Evolutionary conservation across 2,329 filamentous ascomycete genomes (phyloP), one percentile per base, ranked within the genome.

Genomic region (Colletotrichum sojae): DNA sequence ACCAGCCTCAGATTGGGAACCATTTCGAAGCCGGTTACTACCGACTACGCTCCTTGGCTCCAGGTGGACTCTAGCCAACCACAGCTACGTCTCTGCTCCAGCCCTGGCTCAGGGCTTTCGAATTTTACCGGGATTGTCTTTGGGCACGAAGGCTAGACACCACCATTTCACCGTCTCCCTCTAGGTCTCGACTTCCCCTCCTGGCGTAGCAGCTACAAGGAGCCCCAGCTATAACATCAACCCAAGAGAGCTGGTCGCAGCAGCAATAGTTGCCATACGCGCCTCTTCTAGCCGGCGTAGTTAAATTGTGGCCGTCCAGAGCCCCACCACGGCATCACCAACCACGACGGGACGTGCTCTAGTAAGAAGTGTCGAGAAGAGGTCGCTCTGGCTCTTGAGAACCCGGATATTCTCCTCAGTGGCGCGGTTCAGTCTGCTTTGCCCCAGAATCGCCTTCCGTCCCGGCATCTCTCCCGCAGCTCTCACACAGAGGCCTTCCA

Each of bases 241-340:
- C 65, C 43, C 45, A 22, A 27, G 31, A 49, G 36, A 53, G 59
- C 51, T 55, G 59, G 65, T 71, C 55, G 60, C 59, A 49, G 65
- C 40, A 55, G 43, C 43, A 49, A 40, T 36, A 53, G 54, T 43
- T 64, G 68, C 36, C 52, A 58, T 63, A 68, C 56, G 57, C 53
- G 67, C 68, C 25, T 40, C 55, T 59, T 31, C 56, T 40, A 60
- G 45, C 40, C 45, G 12, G 40, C 18, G 46, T 25, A 57, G 52
- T 57, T 48, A 49, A 45, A 43, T 70, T 48, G 39, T 58, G 52
- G 18, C 53, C 46, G 22, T 40, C 22, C 48, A 59, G 39, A 16
- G 65, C 65, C 67, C 67, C 67, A 68, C 67, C 27, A 27, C 67
- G 10, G 45, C 67, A 57, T 70, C 52, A 68, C 18, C 63, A 48